phyloP scores from a whole-genome alignment of 257 asterid genomes.

The Thymus mandschuricus region DNA sequence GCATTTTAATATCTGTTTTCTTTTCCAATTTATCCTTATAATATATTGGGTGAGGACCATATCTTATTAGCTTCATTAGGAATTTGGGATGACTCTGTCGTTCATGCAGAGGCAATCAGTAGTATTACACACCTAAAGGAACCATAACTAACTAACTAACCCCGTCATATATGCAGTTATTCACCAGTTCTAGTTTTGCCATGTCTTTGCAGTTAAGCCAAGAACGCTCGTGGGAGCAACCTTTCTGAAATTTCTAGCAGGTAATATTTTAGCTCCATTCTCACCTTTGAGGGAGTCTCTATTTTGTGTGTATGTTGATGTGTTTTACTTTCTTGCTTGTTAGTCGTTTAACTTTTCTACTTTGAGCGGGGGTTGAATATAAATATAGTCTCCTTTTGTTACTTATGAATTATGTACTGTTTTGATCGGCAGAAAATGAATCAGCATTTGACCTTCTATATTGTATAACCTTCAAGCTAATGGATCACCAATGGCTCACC shows the following conservation, averaged over 20 bases:
- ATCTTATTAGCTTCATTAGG: too few species aligned
- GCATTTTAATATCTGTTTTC: neutral
- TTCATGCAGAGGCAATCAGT: conserved; percentile 15
- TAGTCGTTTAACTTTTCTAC: neutral
- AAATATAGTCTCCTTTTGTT: neutral
- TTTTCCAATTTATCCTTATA: neutral
- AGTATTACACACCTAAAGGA: conserved; percentile 3
- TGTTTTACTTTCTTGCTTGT: too few species aligned
- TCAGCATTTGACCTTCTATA: conserved; percentile 95
- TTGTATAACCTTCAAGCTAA: conserved; percentile 93
- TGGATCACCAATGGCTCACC: conserved; percentile 96
- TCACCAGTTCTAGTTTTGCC: conserved; percentile 29
- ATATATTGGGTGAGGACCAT: neutral
- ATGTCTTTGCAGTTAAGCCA: conserved; percentile 81
- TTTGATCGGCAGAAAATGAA: conserved; percentile 69
- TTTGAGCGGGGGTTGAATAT: neutral
- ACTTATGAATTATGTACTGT: neutral
- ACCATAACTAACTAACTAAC: neutral
- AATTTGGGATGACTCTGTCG: neutral
- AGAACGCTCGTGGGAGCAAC: conserved; percentile 85
- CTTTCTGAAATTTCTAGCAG: conserved; percentile 87
- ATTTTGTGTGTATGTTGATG: neutral
- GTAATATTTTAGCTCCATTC: conserved; percentile 44
- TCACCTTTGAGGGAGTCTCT: neutral
- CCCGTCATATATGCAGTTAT: conserved; percentile 7